Percentiles rank a stretch among this genome's conserved stretches.
Conservation (phyloP, 2,329 filamentous ascomycete genomes). For the Cryphonectria parasitica region DNA sequence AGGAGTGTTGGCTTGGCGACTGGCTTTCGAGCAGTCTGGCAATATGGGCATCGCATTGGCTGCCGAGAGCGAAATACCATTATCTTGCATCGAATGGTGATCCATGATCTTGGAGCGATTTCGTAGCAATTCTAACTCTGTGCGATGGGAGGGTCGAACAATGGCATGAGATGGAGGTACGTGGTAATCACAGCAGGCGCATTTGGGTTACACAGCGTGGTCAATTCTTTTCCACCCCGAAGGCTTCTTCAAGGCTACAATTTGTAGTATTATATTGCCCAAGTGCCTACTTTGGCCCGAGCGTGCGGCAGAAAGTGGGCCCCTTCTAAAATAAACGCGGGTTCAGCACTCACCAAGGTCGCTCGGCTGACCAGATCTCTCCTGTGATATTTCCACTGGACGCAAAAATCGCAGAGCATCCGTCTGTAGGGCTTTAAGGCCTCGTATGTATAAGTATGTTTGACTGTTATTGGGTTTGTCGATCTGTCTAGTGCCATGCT, state of each 20-base stretch:
- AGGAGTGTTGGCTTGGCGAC: neutral
- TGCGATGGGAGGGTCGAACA: neutral
- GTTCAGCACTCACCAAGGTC: neutral
- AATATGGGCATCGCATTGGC: neutral
- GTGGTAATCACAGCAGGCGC: neutral
- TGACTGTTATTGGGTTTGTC: neutral
- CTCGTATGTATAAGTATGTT: neutral
- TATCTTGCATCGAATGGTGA: neutral
- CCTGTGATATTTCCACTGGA: neutral
- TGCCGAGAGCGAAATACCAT: neutral
- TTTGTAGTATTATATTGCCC: neutral
- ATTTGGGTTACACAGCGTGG: neutral
- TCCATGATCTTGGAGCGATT: neutral
- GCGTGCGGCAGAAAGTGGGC: neutral
- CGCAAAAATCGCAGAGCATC: neutral
- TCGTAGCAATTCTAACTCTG: neutral
- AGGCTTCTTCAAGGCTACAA: neutral
- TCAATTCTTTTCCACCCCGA: neutral
- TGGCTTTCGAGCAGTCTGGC: neutral
- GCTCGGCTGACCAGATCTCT: neutral
- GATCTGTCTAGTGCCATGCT: constrained; percentile 7
- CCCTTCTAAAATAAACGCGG: neutral
- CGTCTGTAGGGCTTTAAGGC: neutral
- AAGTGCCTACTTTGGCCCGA: neutral
- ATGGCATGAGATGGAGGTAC: neutral